phyloP scores from a whole-genome alignment of 192 early-diverging fungal genomes.

The Backusella sp. region DNA sequence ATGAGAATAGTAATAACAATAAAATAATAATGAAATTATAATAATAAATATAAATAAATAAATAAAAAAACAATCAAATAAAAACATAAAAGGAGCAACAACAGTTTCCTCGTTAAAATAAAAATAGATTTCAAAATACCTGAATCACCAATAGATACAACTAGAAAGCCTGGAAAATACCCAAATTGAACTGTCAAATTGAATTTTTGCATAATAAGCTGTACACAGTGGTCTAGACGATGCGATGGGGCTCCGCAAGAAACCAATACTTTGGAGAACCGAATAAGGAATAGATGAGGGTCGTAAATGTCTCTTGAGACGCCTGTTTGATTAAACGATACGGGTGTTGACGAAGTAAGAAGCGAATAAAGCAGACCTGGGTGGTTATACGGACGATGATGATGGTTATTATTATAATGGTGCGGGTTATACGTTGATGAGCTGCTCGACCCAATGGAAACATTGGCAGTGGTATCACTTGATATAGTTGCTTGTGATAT shows the following conservation, averaged over 20 bases:
- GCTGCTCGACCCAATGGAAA: neutral
- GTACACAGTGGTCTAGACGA: conserved; percentile 22
- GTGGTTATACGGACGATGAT: neutral
- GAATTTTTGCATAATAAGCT: conserved; percentile 8
- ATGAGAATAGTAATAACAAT: neutral
- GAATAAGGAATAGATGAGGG: conserved; percentile 7
- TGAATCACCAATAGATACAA: conserved; percentile 19
- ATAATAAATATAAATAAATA: neutral
- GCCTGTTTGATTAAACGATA: neutral
- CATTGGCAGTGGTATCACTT: neutral
- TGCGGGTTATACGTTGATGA: neutral
- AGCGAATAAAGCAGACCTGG: neutral
- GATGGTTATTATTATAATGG: neutral
- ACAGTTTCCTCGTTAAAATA: neutral
- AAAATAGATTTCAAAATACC: conserved; percentile 10
- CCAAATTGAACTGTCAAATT: conserved; percentile 16
- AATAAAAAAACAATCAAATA: conserved; percentile 1
- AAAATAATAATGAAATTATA: neutral
- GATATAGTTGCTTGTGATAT: neutral
- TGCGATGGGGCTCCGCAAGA: conserved; percentile 16
- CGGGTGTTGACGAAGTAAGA: neutral
- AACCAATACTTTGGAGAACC: conserved; percentile 12
- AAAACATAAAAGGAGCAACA: neutral
- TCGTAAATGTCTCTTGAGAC: neutral
- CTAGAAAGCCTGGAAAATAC: conserved; percentile 24